Evolutionary conservation across 805 yeast species (phyloP), one percentile per base, ranked within the genome.

Genomic region (Ogataea allantospora): DNA sequence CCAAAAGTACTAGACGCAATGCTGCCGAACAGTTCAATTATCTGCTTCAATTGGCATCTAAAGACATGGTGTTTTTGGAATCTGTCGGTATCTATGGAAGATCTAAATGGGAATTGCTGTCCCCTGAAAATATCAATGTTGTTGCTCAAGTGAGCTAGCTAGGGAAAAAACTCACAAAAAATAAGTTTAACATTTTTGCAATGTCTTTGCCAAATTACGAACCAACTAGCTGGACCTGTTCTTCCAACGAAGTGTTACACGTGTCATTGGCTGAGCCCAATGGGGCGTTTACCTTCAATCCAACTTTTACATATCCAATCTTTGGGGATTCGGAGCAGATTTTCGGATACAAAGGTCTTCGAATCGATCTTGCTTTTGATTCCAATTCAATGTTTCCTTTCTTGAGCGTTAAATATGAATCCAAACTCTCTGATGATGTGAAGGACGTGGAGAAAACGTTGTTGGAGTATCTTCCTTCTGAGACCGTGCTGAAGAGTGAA

Each of bases 321-420:
- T 93, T 78, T 68, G 98, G 98, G 5, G 95, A 88, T 32, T 73
- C 88, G 2, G 99, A 93, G 56, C 80, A 80, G 37, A 80, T 93
- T 1, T 87, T 80, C 54, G 99, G 99, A 2, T 93, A 77, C 58
- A 73, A 80, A 47, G 83, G 77, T 49, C 66, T 89, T 24, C 68
- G 68, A 21, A 77, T 93, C 23, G 74, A 77, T 48, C 48, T 75
- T n/a, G 78, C 83, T 12, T 86, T 86, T 58, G 95, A 89, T 55
- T 75, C 83, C 25, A 65, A 70, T 31, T 81, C 93, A 0, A 75
- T 89, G 55, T 68, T 74, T 28, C 95, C 97, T 8, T 77, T 83
- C 36, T 62, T 88, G 35, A 77, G 76, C 35, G 77, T 80, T 33
- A 73, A 73, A 39, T 84, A 70, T 55, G 48, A 67, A 6, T 70